A percentile compares a stretch with the other conserved stretches of the same genome.
These are phyloP conservation scores for Aspergillus neotritici DNA, from an alignment of 2,329 filamentous ascomycete genomes.

Conservation along the genomic window DNA sequence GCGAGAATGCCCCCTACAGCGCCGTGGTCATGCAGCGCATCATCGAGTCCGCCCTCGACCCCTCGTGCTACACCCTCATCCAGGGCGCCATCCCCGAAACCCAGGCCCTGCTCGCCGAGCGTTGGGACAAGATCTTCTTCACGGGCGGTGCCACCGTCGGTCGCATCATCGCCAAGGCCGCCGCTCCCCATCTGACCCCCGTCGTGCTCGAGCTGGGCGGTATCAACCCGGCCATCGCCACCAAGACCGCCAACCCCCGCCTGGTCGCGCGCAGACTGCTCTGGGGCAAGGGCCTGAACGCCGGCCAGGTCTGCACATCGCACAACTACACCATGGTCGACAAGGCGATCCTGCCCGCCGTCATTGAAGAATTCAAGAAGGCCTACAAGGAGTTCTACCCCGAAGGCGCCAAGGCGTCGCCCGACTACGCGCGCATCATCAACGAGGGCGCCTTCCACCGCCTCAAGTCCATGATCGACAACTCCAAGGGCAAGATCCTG, in stretches of 20 bases:
- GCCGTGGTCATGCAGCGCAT: conserved; percentile 77
- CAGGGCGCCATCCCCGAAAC: conserved; percentile 79
- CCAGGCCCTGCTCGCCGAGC: conserved; percentile 73
- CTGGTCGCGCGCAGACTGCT: conserved; percentile 78
- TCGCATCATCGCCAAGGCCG: conserved; percentile 83
- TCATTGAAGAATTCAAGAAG: conserved; percentile 68
- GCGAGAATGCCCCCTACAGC: conserved; percentile 69
- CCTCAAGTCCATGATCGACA: conserved; percentile 86
- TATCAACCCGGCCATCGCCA: conserved; percentile 85
- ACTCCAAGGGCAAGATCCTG: conserved; percentile 74
- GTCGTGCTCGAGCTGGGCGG: conserved; percentile 87
- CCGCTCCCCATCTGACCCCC: conserved; percentile 81
- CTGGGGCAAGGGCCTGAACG: conserved; percentile 83
- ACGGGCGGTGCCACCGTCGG: conserved; percentile 76
- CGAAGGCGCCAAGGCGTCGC: conserved; percentile 68
- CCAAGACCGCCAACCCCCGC: conserved; percentile 70
- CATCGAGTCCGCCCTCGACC: conserved; percentile 69
- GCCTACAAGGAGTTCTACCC: conserved; percentile 76
- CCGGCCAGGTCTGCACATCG: conserved; percentile 85
- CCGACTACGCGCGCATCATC: conserved; percentile 74
- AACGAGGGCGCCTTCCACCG: conserved; percentile 74
- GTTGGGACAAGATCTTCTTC: conserved; percentile 98
- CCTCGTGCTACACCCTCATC: conserved; percentile 66
- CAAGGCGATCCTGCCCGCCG: conserved; percentile 61
- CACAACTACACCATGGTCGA: conserved; percentile 92